These are phyloP conservation scores for Pichia rugopelliculosa DNA, from an alignment of 805 yeast genomes.

Conservation along the genomic window DNA sequence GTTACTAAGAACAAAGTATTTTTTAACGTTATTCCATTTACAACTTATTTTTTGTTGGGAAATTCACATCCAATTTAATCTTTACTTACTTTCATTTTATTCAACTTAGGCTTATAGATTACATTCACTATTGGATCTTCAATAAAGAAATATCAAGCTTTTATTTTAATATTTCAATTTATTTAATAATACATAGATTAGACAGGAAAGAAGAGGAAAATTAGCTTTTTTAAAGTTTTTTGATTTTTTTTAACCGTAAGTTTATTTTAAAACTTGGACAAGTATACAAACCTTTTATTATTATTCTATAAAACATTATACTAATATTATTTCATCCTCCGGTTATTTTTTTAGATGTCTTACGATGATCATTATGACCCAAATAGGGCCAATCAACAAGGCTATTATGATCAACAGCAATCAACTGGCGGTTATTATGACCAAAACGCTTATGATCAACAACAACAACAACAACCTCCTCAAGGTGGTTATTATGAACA, in stretches of 20 bases:
- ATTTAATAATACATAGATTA: background rate
- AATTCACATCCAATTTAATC: background rate
- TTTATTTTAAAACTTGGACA: too few species aligned
- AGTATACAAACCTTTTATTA: background rate
- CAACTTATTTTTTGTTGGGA: background rate
- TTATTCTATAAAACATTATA: background rate
- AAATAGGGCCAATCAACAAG: constrained; percentile 19
- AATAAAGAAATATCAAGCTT: background rate
- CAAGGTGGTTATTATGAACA: constrained; percentile 35
- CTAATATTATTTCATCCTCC: constrained; percentile 4
- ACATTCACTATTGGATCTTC: background rate
- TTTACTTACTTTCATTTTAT: background rate
- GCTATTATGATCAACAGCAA: constrained; percentile 23
- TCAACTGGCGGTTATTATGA: constrained; percentile 18
- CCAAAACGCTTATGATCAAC: constrained; percentile 24
- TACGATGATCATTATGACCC: constrained; percentile 51
- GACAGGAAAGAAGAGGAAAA: background rate
- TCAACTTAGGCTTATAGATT: too few species aligned
- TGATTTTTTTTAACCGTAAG: background rate
- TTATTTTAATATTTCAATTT: background rate
- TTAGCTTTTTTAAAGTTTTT: background rate
- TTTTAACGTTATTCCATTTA: background rate
- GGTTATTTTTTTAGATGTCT: constrained; percentile 40
- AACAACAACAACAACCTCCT: constrained; percentile 22
- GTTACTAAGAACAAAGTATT: background rate